Evolutionary conservation across 345 rosid species (phyloP).

Genomic region (Combretum micranthum): DNA sequence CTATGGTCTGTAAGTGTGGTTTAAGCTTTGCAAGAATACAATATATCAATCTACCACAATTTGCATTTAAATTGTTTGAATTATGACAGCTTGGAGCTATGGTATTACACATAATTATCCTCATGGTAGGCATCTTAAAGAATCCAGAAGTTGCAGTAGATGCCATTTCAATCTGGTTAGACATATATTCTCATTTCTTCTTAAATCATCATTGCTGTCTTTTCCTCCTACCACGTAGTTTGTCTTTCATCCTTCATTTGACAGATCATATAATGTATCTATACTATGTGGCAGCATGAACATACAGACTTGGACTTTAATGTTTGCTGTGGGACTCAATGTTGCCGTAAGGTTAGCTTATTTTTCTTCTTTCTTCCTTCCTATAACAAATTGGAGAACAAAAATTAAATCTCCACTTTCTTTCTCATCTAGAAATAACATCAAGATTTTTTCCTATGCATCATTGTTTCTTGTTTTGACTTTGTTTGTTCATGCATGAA

Average conservation of each 20-base stretch:
- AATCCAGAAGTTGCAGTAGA: conserved; percentile 67
- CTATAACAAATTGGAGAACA: too few species aligned
- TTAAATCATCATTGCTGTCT: background rate
- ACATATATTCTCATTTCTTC: too few species aligned
- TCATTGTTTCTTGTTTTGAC: too few species aligned
- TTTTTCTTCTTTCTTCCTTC: too few species aligned
- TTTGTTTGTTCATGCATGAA: conserved; percentile 11
- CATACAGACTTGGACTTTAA: conserved; percentile 62
- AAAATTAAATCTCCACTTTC: too few species aligned
- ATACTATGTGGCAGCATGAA: conserved; percentile 36
- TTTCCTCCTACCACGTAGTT: conserved; percentile 13
- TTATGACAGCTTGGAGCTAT: conserved; percentile 58
- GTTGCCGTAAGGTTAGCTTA: conserved; percentile 58
- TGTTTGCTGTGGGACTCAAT: conserved; percentile 65
- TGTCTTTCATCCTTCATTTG: background rate
- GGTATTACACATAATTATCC: conserved; percentile 71
- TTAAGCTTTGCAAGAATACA: too few species aligned
- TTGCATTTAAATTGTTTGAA: background rate
- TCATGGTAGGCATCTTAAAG: conserved; percentile 74
- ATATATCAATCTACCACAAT: too few species aligned
- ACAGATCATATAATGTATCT: too few species aligned
- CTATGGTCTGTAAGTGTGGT: conserved; percentile 23
- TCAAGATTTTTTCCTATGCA: too few species aligned
- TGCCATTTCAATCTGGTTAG: conserved; percentile 76
- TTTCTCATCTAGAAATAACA: too few species aligned